Percentiles rank a stretch among this genome's conserved stretches.
These are phyloP conservation scores for Monosporozyma aerobia DNA, from an alignment of 805 yeast genomes.

Conservation along the genomic window DNA sequence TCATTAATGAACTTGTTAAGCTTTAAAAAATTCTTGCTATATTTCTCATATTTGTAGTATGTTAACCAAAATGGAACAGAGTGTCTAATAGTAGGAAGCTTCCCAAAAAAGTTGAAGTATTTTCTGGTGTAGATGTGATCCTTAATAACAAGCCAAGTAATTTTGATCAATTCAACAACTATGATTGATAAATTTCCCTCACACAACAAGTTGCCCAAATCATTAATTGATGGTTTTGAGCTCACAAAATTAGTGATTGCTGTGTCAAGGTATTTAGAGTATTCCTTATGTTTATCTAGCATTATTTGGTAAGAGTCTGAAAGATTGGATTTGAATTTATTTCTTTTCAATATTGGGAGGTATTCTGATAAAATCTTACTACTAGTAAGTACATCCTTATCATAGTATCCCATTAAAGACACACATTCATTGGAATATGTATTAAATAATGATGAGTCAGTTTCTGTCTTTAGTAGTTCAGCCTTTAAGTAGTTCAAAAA, in stretches of 20 bases:
- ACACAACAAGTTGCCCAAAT: constrained; percentile 31
- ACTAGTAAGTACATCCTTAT: constrained; percentile 8
- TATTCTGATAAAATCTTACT: constrained; percentile 13
- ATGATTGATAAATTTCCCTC: constrained; percentile 35
- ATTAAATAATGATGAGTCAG: constrained; percentile 7
- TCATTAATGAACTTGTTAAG: constrained; percentile 38
- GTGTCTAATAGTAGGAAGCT: constrained; percentile 25
- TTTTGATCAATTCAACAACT: constrained; percentile 29
- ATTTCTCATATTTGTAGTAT: constrained; percentile 45
- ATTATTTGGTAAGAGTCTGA: constrained; percentile 13
- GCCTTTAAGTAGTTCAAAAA: constrained; percentile 16
- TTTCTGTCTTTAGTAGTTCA: constrained; percentile 6
- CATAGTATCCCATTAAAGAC: constrained; percentile 11
- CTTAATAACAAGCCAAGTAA: constrained; percentile 23
- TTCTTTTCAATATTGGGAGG: constrained; percentile 16
- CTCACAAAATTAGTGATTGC: constrained; percentile 17
- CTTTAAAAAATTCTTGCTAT: constrained; percentile 36
- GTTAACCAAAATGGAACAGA: constrained; percentile 49
- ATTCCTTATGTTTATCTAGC: constrained; percentile 16
- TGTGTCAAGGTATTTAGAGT: constrained; percentile 18
- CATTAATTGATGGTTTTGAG: constrained; percentile 7
- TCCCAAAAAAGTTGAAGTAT: constrained; percentile 22
- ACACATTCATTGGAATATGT: constrained; percentile 8
- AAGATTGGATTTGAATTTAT: constrained; percentile 14
- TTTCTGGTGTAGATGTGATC: constrained; percentile 29